Evolutionary conservation across 2,329 filamentous ascomycete species (phyloP).

Genomic region (Ceratocystiopsis sp.): DNA sequence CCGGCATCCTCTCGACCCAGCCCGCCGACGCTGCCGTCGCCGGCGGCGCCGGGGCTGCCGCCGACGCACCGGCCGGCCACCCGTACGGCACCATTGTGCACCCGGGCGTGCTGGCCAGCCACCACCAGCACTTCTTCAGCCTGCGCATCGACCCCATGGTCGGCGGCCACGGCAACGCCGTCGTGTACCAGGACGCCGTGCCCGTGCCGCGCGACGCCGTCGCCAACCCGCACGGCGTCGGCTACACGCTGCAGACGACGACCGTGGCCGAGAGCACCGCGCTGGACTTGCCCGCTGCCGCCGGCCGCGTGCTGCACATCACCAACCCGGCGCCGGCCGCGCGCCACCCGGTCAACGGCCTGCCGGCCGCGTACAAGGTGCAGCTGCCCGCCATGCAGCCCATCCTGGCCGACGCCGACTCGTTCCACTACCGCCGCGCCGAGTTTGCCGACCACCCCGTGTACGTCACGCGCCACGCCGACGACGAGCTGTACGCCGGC

Average conservation of each 20-base stretch:
- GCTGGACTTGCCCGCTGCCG: conserved; percentile 34
- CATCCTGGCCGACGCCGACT: conserved; percentile 22
- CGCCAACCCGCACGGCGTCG: conserved; percentile 34
- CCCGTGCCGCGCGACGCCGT: conserved; percentile 22
- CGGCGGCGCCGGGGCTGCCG: conserved; percentile 32
- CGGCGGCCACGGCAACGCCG: conserved; percentile 23
- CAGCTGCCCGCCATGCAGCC: conserved; percentile 28
- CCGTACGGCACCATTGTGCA: conserved; percentile 44
- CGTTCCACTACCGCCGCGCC: conserved; percentile 22
- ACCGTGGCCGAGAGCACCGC: conserved; percentile 25
- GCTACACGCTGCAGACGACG: conserved; percentile 24
- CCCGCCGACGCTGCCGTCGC: conserved; percentile 37
- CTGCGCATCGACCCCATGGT: conserved; percentile 47
- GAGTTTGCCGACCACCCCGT: conserved; percentile 26
- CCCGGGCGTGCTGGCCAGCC: conserved; percentile 46
- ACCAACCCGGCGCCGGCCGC: conserved; percentile 25
- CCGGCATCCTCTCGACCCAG: conserved; percentile 42
- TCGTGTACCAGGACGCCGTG: conserved; percentile 23
- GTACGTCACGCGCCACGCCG: conserved; percentile 27
- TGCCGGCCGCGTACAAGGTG: conserved; percentile 29
- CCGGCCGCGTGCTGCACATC: conserved; percentile 30
- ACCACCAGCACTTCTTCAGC: conserved; percentile 55
- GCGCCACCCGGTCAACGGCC: conserved; percentile 25
- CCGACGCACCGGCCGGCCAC: conserved; percentile 20
- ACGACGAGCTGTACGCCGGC: conserved; percentile 25